Evolutionary conservation across 495 filamentous ascomycete species (phyloP), one percentile per base, ranked within the genome.

Genomic region (Aspergillus incahuasiensis): DNA sequence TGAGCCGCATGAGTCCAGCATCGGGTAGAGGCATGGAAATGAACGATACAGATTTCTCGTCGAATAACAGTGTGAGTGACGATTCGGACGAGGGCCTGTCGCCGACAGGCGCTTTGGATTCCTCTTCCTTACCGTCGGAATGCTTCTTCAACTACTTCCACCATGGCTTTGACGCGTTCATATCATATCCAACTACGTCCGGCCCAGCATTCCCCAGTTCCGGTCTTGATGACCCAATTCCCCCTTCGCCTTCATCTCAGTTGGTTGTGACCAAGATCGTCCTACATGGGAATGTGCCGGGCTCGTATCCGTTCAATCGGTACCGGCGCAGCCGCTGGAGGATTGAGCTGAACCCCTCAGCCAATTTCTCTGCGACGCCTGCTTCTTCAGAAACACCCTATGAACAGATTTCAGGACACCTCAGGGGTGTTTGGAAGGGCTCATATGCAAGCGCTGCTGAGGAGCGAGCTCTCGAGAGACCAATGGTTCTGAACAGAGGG

Each of bases 61-160:
- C 88, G 15, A 81, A 76, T 32, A 88, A 94, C 52, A 84, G 85
- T 1, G 79, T 80, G 15, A 88, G 86, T 1, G 89, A 92, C 66
- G 91, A 89, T 44, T 87, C 86, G 39, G 88, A 90, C 32, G 88
- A 88, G 32, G 84, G 83, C 42, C 62, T 68, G 20, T 66, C 68
- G 30, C 56, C 61, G 18, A 42, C 56, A 2, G 66, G 62, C 39
- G 48, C 66, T 1, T 51, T 73, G 18, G 75, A 79, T 45, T 69
- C 72, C 22, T 64, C 67, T 4, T 72, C 71, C 8, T 54, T 77
- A 11, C 73, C 74, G 5, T 62, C 84, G 15, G 92, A 97, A 71
- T 92, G 85, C 60, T 98, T 97, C 69, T 95, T 91, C 68, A 97
- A 97, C 63, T 98, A 97, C 66, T 97, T 96, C 63, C 87, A 90